These are phyloP conservation scores for Chaetomium olivaceum DNA, from an alignment of 2,329 filamentous ascomycete genomes.

Conservation along the genomic window DNA sequence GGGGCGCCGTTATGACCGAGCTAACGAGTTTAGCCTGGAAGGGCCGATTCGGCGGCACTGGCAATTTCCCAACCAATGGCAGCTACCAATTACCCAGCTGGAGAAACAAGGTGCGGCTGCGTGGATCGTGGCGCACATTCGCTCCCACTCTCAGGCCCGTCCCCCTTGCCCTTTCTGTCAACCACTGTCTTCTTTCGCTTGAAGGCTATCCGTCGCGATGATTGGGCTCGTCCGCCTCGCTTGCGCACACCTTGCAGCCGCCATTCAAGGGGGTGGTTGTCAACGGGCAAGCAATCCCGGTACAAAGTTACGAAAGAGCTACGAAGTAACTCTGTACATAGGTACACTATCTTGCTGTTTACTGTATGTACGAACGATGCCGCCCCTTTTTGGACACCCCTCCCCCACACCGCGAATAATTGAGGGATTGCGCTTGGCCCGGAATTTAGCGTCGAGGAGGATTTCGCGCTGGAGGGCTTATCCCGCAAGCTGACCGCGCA, in stretches of 20 bases:
- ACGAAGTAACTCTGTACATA: no score
- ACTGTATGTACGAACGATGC: neutral
- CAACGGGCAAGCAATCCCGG: slow-evolving; percentile 18
- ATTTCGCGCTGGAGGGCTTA: neutral
- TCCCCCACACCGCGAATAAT: neutral
- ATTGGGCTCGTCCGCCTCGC: slow-evolving; percentile 18
- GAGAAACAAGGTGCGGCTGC: slow-evolving; percentile 40
- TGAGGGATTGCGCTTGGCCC: neutral
- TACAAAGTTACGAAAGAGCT: no score
- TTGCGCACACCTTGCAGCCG: slow-evolving; percentile 12
- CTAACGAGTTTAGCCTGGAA: slow-evolving; percentile 46
- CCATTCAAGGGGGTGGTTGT: slow-evolving; percentile 4
- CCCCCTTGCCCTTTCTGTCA: no score
- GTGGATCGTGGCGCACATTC: slow-evolving; percentile 33
- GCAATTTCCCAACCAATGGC: slow-evolving; percentile 43
- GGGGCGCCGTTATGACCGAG: slow-evolving; percentile 33
- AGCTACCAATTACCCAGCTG: slow-evolving; percentile 32
- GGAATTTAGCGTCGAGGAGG: neutral
- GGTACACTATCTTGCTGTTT: no score
- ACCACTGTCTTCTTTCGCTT: neutral
- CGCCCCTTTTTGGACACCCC: neutral
- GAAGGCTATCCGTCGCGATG: neutral
- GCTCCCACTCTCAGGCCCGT: neutral
- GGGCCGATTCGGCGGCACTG: slow-evolving; percentile 41
- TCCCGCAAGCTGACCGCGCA: neutral